These are phyloP conservation scores for Whalleya microplaca DNA, from an alignment of 2,329 filamentous ascomycete species.

Conservation along the genomic window DNA sequence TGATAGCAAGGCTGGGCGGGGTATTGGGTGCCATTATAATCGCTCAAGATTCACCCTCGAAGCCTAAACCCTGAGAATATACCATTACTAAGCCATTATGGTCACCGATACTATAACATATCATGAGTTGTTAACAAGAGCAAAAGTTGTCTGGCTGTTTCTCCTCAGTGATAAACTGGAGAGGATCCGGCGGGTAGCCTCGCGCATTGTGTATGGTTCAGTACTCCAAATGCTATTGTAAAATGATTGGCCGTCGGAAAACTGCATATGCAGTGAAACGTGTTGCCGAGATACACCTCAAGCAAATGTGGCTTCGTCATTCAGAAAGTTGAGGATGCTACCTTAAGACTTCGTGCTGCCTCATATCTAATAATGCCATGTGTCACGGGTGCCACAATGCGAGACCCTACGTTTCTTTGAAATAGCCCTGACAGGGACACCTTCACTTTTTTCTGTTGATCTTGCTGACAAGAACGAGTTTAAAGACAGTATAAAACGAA, in stretches of 20 bases:
- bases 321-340: neutral
- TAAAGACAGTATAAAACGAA: neutral
- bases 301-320: neutral
- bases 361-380: neutral
- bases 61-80: neutral
- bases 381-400: neutral
- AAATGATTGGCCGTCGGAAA: conserved; percentile 16
- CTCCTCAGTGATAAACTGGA: conserved; percentile 1
- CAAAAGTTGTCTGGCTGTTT: neutral
- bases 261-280: conserved; percentile 9
- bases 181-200: neutral
- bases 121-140: neutral
- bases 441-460: neutral
- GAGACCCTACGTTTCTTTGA: neutral
- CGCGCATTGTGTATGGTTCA: conserved; percentile 5
- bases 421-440: neutral
- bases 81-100: neutral
- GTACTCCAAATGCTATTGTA: neutral
- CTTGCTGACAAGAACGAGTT: neutral
- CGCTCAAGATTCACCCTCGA: neutral
- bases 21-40: conserved; percentile 5
- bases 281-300: conserved; percentile 2
- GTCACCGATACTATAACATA: neutral
- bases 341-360: neutral
- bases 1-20: conserved; percentile 9